A percentile compares a stretch with the other conserved stretches of the same genome.
Evolutionary conservation across 83 land plant species (phyloP).

Genomic region (Thuja plicata): DNA sequence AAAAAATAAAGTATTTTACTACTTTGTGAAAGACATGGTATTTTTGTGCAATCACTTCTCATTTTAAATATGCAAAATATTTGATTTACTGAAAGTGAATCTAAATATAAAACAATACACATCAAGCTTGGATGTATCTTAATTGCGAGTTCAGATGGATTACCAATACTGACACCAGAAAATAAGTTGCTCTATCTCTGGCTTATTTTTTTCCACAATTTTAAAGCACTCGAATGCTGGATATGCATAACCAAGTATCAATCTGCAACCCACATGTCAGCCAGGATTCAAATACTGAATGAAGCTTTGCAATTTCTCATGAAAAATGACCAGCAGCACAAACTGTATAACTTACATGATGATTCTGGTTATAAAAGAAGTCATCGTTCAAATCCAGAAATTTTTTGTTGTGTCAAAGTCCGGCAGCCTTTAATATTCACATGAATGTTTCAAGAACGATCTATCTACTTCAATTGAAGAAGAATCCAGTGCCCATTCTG

Average conservation of each 20-base stretch:
- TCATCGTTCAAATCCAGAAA: background rate
- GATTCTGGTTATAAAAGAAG: constrained; percentile 17
- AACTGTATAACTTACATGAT: constrained; percentile 10
- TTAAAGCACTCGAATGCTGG: constrained; percentile 77
- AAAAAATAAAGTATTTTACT: no score
- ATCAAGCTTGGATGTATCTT: background rate
- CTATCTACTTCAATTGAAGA: background rate
- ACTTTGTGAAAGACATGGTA: background rate
- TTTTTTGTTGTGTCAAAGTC: background rate
- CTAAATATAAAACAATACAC: background rate
- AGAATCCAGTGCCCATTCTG: background rate
- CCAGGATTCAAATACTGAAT: background rate
- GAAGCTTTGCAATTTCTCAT: background rate
- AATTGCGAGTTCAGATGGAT: background rate
- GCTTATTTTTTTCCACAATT: constrained; percentile 44
- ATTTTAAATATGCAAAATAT: background rate
- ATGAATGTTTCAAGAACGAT: background rate
- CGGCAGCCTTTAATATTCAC: background rate
- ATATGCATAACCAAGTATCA: constrained; percentile 54
- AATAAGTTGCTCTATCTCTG: constrained; percentile 35
- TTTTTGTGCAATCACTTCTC: background rate
- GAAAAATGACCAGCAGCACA: background rate
- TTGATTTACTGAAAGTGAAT: background rate
- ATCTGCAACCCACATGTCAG: constrained; percentile 26
- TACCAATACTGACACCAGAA: constrained; percentile 86